Base-by-base conservation (phyloP, 768 basidiomycete genomes). In the Rhizopogon salebrosus region DNA sequence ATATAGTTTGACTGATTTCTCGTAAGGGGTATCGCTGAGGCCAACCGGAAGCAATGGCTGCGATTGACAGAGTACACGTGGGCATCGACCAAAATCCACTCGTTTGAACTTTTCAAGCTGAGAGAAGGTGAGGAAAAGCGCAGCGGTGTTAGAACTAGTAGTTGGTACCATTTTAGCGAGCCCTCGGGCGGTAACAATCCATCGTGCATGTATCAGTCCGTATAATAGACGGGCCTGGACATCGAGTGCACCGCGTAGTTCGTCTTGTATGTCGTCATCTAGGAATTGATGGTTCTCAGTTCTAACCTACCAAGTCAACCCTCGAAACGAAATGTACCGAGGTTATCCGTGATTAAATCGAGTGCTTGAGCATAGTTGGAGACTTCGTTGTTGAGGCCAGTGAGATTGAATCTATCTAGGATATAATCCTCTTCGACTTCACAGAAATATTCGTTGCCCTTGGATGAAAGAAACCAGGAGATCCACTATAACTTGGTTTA, bases 351-450 rank as follows among this genome's bases (percentile, higher is more conserved):
- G 52, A 99, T 98, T 52, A 99, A 78, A 67, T 98, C 95, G 48
- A 98, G 74, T 0, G 97, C 97, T 62, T 95, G 88, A 0, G 87
- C 72, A 63, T 99, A 99, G 71, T 97, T 94, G 55, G 92, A 81
- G 6, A 98, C 92, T 68, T 98, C 97, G 59, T 89, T 90, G 72
- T 98, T 97, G 49, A 98, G 79, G 4, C 97, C 95, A 2, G 97
- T 99, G 52, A 99, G 77, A 71, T 99, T 98, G 81, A 99, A 98
- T 49, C 95, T 83, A 72, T 98, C 95, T 52, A 97, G 79, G 63
- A 99, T 98, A 69, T 98, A 98, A 71, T 98, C 95, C 65, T 98
- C 97, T 67, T 98, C 97, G 56, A 98, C 93, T 75, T 98, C 95
- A 70, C 95, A 97, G 64, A 98, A 98, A 75, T 99, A 99, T 74